These are phyloP conservation scores for Saturnispora saitoi DNA, from an alignment of 805 yeast genomes.

Conservation along the genomic window DNA sequence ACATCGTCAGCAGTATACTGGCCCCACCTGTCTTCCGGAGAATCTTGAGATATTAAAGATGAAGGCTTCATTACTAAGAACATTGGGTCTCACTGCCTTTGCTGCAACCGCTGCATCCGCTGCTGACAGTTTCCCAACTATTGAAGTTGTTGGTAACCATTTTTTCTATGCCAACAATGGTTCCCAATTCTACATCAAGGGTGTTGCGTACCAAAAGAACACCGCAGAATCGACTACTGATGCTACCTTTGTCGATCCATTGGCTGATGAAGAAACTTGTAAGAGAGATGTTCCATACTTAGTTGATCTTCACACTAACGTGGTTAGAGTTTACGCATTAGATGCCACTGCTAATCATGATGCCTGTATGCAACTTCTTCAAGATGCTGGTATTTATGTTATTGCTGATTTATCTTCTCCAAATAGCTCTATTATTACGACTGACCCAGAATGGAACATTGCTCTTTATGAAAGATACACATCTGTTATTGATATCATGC, in stretches of 20 bases:
- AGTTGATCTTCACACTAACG: slow-evolving; percentile 58
- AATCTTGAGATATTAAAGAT: background rate
- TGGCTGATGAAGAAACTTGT: slow-evolving; percentile 64
- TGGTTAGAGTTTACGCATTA: slow-evolving; percentile 79
- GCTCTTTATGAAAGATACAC: slow-evolving; percentile 70
- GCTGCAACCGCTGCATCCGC: slow-evolving; percentile 12
- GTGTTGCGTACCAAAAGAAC: slow-evolving; percentile 80
- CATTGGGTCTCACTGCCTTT: background rate
- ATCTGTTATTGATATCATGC: slow-evolving; percentile 71
- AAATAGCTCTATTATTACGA: slow-evolving; percentile 63
- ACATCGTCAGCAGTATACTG: background rate
- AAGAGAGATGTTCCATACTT: slow-evolving; percentile 78
- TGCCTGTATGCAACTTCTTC: slow-evolving; percentile 64
- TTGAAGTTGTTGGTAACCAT: slow-evolving; percentile 63
- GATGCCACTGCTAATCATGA: slow-evolving; percentile 67
- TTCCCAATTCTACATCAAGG: slow-evolving; percentile 78
- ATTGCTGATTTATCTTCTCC: slow-evolving; percentile 89
- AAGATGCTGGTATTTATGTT: slow-evolving; percentile 85
- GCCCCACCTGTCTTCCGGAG: background rate
- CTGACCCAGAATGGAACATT: slow-evolving; percentile 69
- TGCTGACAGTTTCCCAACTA: slow-evolving; percentile 34
- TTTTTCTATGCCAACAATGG: slow-evolving; percentile 68
- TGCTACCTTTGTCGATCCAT: slow-evolving; percentile 55
- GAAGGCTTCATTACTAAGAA: background rate
- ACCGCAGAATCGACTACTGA: slow-evolving; percentile 37